These are phyloP conservation scores for Fusarium nurragi DNA, from an alignment of 2,329 filamentous ascomycete species.

Conservation along the genomic window DNA sequence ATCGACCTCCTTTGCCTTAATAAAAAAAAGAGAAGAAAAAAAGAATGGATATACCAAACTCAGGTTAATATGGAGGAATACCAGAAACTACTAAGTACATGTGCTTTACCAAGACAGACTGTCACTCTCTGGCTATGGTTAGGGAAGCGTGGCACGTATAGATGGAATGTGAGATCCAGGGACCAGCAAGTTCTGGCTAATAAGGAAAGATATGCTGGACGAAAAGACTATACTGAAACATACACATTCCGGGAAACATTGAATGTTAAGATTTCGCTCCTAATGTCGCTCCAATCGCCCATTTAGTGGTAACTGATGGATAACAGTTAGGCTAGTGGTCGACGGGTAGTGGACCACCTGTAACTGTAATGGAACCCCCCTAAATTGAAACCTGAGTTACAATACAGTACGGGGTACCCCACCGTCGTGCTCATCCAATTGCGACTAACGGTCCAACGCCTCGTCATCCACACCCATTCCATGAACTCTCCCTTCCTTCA, in stretches of 20 bases:
- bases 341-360: constrained; percentile 6
- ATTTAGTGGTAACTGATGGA: not conserved
- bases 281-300: not conserved
- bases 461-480: constrained; percentile 35
- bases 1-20: no score
- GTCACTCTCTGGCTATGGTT: not conserved
- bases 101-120: not conserved
- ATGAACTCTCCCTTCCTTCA: constrained; percentile 27
- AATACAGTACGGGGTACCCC: no score
- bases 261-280: constrained; percentile 6
- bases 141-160: constrained; percentile 15
- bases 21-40: no score
- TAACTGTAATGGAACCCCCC: constrained; percentile 19
- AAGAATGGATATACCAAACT: no score
- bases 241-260: constrained; percentile 3
- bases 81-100: not conserved
- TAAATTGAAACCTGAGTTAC: constrained; percentile 29
- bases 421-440: not conserved
- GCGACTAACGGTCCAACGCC: constrained; percentile 9
- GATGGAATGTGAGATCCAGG: not conserved
- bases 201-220: not conserved
- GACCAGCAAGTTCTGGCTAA: not conserved
- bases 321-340: no score
- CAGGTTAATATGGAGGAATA: not conserved
- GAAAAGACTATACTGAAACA: not conserved